A percentile compares a stretch with the other conserved stretches of the same genome.
phyloP scores from a whole-genome alignment of 1,284 basidiomycete species.

The Leccinum olivaceoglutinosum region DNA sequence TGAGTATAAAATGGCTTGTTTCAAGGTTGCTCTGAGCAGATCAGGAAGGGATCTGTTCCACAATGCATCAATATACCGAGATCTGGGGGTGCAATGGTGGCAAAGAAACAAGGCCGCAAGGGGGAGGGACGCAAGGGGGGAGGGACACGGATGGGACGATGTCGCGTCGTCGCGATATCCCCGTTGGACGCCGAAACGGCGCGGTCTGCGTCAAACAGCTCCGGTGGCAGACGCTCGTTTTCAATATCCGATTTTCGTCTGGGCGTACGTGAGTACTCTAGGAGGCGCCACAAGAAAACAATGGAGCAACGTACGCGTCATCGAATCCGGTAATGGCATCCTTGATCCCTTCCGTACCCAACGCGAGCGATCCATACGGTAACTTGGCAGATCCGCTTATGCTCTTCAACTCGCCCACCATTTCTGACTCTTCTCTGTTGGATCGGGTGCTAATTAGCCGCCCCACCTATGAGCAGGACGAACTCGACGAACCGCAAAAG shows the following conservation, averaged over 20 bases:
- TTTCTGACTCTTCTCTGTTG: slow-evolving; percentile 91
- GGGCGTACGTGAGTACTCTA: slow-evolving; percentile 1
- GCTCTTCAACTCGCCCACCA: slow-evolving; percentile 94
- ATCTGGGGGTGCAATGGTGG: slow-evolving; percentile 18
- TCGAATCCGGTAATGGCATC: slow-evolving; percentile 93
- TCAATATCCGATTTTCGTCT: slow-evolving; percentile 98
- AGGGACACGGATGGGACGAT: too few species aligned
- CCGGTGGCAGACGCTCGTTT: slow-evolving; percentile 94
- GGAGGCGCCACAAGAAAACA: background rate
- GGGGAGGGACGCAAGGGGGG: too few species aligned
- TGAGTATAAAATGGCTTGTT: slow-evolving; percentile 77
- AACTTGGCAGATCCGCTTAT: slow-evolving; percentile 76
- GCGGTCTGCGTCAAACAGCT: slow-evolving; percentile 75
- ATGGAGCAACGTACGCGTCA: slow-evolving; percentile 74
- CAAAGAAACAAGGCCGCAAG: too few species aligned
- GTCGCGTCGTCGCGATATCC: too few species aligned
- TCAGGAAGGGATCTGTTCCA: slow-evolving; percentile 57
- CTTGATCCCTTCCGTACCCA: slow-evolving; percentile 93
- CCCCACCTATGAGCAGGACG: background rate
- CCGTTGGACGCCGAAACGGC: too few species aligned
- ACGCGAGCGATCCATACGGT: slow-evolving; percentile 83
- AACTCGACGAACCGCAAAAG: slow-evolving; percentile 68
- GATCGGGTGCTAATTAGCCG: slow-evolving; percentile 1
- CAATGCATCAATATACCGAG: slow-evolving; percentile 2
- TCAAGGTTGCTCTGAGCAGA: slow-evolving; percentile 79